Evolutionary conservation across 2,329 filamentous ascomycete genomes (phyloP), one percentile per base, ranked within the genome.

Genomic region (Xenosphaeropsis pyriputrescens): DNA sequence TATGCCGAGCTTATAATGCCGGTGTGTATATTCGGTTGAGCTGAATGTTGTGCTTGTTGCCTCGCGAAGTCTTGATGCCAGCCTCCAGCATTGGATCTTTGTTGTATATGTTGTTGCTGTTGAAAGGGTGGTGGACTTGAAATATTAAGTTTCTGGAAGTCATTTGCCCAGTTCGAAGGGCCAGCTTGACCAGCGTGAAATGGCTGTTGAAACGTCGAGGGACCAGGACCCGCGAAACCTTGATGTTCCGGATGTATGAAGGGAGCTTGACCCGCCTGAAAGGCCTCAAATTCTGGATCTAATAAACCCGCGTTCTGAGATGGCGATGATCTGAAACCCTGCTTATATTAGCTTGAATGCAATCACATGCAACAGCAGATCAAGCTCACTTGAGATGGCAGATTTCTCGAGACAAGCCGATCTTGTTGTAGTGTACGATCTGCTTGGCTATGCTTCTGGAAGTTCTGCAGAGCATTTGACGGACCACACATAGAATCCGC

Each of bases 401-500:
- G 60, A 39, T 68, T 64, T 42, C 69, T 67, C 8, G 66, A 61
- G 29, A 65, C 57, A 31, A 82, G 55, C 34, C 76, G 71, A 57
- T 85, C 79, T 57, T 83, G 79, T 54, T 84, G 79, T 40, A 84
- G 62, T 7, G 75, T 79, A 40, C 76, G 65, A 54, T 84, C 78
- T 43, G 71, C 63, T 32, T 71, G 66, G 9, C 68, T 65, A 57
- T 83, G 77, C 56, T 83, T 81, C 54, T 79, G 75, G 56, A 83
- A 77, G 50, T 70, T 78, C 50, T 81, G 75, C 30, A 84, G 67
- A 45, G 78, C 68, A 57, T 82, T 85, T 8, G 79, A 80, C 12
- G 79, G 79, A 40, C 79, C 79, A 56, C 79, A 85, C 38, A 81
- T 62, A 47, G 70, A 67, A 50, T 82, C 76, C 37, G 72, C 65